These are phyloP conservation scores for Diaporthe citriasiana DNA, from an alignment of 2,329 filamentous ascomycete species.

Conservation along the genomic window DNA sequence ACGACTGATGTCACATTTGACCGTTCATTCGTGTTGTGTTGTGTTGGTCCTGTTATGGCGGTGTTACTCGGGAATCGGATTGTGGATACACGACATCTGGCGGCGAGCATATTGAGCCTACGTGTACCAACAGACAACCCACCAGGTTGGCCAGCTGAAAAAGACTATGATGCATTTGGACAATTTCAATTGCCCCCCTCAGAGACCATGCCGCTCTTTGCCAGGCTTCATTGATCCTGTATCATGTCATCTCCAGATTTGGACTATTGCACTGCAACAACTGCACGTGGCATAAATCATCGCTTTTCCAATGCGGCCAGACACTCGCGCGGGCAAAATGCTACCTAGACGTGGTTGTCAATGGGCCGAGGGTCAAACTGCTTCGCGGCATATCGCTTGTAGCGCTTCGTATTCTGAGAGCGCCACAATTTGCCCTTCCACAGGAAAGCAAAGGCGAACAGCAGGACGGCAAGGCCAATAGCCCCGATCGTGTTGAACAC, in stretches of 20 bases:
- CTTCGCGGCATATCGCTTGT: conserved; percentile 41
- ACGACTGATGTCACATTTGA: not conserved
- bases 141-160: not conserved
- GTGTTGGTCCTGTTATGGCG: not conserved
- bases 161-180: conserved; percentile 1
- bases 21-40: not conserved
- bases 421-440: conserved; percentile 43
- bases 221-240: not conserved
- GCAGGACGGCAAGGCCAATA: conserved; percentile 39
- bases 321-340: not conserved
- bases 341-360: conserved; percentile 36
- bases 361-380: conserved; percentile 43
- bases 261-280: not conserved
- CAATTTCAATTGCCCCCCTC: not conserved
- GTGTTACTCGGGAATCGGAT: not conserved
- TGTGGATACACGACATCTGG: not conserved
- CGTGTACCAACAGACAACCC: not conserved
- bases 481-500: conserved; percentile 44
- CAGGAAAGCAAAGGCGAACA: conserved; percentile 42
- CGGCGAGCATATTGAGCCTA: not conserved
- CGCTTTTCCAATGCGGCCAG: not conserved
- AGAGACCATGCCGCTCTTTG: not conserved
- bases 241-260: not conserved
- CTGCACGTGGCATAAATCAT: not conserved
- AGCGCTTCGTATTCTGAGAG: conserved; percentile 33